Evolutionary conservation across 1,284 basidiomycete species (phyloP).

Genomic region (Inonotus obliquus): DNA sequence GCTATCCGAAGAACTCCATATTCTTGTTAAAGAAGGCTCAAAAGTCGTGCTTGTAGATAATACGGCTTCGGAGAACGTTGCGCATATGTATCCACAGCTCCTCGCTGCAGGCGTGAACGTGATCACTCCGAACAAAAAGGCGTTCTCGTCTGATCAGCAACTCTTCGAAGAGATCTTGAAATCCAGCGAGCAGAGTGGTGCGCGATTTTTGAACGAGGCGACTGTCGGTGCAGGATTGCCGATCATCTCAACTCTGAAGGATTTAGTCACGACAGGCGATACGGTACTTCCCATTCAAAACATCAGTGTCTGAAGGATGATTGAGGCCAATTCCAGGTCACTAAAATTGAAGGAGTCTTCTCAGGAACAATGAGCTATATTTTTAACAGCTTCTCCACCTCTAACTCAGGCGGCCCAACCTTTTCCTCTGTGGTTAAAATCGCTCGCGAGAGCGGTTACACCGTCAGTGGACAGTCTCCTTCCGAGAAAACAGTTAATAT

Average conservation of each 20-base stretch:
- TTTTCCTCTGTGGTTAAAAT: slow-evolving; percentile 90
- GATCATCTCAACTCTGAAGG: slow-evolving; percentile 87
- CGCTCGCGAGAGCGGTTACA: slow-evolving; percentile 93
- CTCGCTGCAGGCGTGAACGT: slow-evolving; percentile 79
- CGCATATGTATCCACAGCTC: slow-evolving; percentile 80
- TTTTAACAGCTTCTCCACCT: slow-evolving; percentile 93
- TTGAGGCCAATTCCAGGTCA: slow-evolving; percentile 40
- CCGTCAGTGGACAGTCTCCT: slow-evolving; percentile 45
- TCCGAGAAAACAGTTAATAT: background rate
- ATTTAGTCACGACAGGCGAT: slow-evolving; percentile 90
- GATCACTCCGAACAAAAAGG: slow-evolving; percentile 98
- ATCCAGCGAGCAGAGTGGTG: slow-evolving; percentile 51
- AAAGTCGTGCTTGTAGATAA: slow-evolving; percentile 89
- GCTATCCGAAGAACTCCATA: slow-evolving; percentile 42
- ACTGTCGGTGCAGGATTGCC: slow-evolving; percentile 97
- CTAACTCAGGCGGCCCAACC: slow-evolving; percentile 49
- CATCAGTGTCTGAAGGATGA: background rate
- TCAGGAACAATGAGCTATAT: slow-evolving; percentile 98
- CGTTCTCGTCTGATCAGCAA: slow-evolving; percentile 72
- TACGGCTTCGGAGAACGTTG: slow-evolving; percentile 85
- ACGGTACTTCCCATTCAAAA: slow-evolving; percentile 43
- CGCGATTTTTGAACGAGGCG: slow-evolving; percentile 82
- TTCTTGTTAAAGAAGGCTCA: slow-evolving; percentile 40
- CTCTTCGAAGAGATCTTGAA: slow-evolving; percentile 72
- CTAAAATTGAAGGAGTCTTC: slow-evolving; percentile 83